phyloP scores from a whole-genome alignment of 2,329 filamentous ascomycete genomes.

The Penicillium palitans region DNA sequence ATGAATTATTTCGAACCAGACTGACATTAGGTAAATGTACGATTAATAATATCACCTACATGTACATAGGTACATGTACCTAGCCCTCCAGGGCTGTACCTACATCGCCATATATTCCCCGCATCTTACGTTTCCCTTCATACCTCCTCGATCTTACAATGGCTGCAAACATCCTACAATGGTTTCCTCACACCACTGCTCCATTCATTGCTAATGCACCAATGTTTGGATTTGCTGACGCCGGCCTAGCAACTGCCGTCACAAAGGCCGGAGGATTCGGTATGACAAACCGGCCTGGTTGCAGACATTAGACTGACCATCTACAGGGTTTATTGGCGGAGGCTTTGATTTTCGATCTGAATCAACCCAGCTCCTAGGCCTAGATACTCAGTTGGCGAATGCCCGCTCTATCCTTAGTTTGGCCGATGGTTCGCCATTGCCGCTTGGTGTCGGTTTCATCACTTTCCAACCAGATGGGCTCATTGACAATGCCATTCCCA shows the following conservation, averaged over 20 bases:
- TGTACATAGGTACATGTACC: neutral
- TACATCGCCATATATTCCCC: neutral
- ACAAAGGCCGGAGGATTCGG: constrained; percentile 23
- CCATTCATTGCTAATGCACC: constrained; percentile 29
- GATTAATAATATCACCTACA: neutral
- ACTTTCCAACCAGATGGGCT: constrained; percentile 48
- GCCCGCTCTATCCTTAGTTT: constrained; percentile 10
- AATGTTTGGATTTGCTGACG: constrained; percentile 25
- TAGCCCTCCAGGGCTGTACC: neutral
- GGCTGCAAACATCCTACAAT: constrained; percentile 11
- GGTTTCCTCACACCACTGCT: constrained; percentile 18
- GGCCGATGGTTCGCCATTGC: constrained; percentile 34
- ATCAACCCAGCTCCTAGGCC: constrained; percentile 16
- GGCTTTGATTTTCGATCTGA: constrained; percentile 21
- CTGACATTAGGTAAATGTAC: neutral
- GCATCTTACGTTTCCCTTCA: neutral
- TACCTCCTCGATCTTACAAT: neutral
- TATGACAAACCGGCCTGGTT: neutral
- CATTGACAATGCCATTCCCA: constrained; percentile 43
- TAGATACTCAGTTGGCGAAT: constrained; percentile 17
- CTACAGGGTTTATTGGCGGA: constrained; percentile 23
- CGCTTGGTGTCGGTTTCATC: constrained; percentile 64
- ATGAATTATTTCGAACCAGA: neutral
- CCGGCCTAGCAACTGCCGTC: constrained; percentile 17
- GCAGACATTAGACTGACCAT: neutral